Percentiles rank a stretch among this genome's conserved stretches.
phyloP scores from a whole-genome alignment of 2,329 filamentous ascomycete genomes.

The Torrubiella hemipterigena region DNA sequence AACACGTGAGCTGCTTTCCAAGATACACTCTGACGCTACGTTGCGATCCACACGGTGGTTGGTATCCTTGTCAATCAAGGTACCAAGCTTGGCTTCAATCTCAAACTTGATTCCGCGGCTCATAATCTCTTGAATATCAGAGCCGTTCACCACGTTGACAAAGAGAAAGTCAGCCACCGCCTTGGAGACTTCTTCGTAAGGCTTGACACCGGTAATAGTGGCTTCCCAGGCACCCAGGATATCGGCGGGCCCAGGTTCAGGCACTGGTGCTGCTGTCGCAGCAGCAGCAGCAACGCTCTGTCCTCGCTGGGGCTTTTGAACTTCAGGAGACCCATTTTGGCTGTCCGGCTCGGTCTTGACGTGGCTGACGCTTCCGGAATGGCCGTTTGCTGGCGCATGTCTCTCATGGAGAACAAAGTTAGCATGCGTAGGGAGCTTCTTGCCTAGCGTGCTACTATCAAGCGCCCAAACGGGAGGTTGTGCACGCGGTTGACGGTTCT shows the following conservation, averaged over 20 bases:
- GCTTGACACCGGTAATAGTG: constrained; percentile 57
- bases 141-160: constrained; percentile 53
- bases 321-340: neutral
- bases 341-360: constrained; percentile 6
- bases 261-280: constrained; percentile 10
- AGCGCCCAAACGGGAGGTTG: constrained; percentile 38
- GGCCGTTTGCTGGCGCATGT: constrained; percentile 25
- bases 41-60: constrained; percentile 56
- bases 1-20: constrained; percentile 48
- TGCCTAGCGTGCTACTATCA: constrained; percentile 20
- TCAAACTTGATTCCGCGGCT: constrained; percentile 66
- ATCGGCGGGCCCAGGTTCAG: constrained; percentile 18
- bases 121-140: constrained; percentile 51
- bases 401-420: constrained; percentile 35
- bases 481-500: constrained; percentile 24
- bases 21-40: constrained; percentile 57
- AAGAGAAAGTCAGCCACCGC: constrained; percentile 74
- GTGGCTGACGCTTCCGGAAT: constrained; percentile 15
- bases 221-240: constrained; percentile 49
- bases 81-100: constrained; percentile 88
- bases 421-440: constrained; percentile 24
- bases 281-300: constrained; percentile 1
- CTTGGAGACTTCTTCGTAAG: constrained; percentile 64
- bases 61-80: constrained; percentile 61
- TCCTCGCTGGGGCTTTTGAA: neutral